Evolutionary conservation across 2,329 filamentous ascomycete genomes (phyloP).

Genomic region (Mycogone perniciosa): DNA sequence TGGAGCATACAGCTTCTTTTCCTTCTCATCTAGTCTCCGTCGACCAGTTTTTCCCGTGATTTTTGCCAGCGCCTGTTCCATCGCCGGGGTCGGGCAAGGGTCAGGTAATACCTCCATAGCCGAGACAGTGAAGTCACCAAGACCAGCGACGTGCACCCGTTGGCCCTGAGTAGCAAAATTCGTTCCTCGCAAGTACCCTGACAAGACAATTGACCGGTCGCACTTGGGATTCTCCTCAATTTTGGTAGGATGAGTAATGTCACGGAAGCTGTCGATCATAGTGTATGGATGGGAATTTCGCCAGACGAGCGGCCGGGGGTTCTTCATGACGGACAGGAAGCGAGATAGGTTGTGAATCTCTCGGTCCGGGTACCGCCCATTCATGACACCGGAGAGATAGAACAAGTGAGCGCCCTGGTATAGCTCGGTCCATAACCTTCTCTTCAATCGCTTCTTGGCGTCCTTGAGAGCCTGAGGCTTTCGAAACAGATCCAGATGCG

Average conservation of each 20-base stretch:
- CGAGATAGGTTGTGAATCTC: slow-evolving; percentile 93
- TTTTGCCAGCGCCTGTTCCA: slow-evolving; percentile 82
- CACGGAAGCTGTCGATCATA: slow-evolving; percentile 87
- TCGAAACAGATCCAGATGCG: slow-evolving; percentile 89
- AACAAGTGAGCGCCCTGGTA: slow-evolving; percentile 97
- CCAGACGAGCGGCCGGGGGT: slow-evolving; percentile 92
- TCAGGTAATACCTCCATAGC: slow-evolving; percentile 85
- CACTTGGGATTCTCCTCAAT: slow-evolving; percentile 86
- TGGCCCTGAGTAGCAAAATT: slow-evolving; percentile 86
- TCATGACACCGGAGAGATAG: slow-evolving; percentile 92
- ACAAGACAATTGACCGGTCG: slow-evolving; percentile 83
- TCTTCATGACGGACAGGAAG: slow-evolving; percentile 98
- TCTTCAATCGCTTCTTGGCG: slow-evolving; percentile 93
- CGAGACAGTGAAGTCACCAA: slow-evolving; percentile 80
- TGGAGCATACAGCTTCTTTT: slow-evolving; percentile 91
- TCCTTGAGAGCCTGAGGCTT: slow-evolving; percentile 88
- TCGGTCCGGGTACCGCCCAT: slow-evolving; percentile 91
- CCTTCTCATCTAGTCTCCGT: slow-evolving; percentile 84
- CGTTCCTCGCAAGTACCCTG: slow-evolving; percentile 88
- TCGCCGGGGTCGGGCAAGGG: slow-evolving; percentile 87
- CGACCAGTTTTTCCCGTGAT: slow-evolving; percentile 74
- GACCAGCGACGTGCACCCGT: slow-evolving; percentile 82
- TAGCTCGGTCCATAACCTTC: slow-evolving; percentile 91
- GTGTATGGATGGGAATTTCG: slow-evolving; percentile 93
- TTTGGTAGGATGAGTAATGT: slow-evolving; percentile 87